These are phyloP conservation scores for Termitomyces titanicus DNA, from an alignment of 768 basidiomycete genomes.

Conservation along the genomic window DNA sequence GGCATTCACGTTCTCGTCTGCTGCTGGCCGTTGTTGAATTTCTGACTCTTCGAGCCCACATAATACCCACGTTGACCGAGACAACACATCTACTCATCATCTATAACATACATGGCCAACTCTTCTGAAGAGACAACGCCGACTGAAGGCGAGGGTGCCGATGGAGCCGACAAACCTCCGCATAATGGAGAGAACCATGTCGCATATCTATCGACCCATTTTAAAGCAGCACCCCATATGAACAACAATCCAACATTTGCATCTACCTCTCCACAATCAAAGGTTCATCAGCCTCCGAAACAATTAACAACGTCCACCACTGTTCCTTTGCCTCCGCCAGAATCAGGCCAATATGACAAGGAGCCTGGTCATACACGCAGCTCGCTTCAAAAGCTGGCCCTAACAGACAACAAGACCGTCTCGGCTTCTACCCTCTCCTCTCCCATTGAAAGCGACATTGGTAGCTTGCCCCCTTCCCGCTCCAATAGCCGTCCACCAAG, in stretches of 20 bases:
- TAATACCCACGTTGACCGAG: slow-evolving; percentile 12
- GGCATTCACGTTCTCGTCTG: slow-evolving; percentile 13
- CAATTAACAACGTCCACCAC: slow-evolving; percentile 10
- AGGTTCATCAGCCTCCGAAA: slow-evolving; percentile 5
- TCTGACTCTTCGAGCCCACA: slow-evolving; percentile 6
- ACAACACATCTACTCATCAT: slow-evolving; percentile 18
- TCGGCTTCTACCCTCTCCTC: slow-evolving; percentile 37
- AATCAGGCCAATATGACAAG: slow-evolving; percentile 44
- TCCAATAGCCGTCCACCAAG: slow-evolving; percentile 51
- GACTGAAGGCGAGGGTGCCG: slow-evolving; percentile 52
- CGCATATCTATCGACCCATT: slow-evolving; percentile 20
- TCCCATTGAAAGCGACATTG: slow-evolving; percentile 55
- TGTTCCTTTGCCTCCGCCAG: slow-evolving; percentile 51
- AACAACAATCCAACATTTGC: slow-evolving; percentile 17
- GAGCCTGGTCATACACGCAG: slow-evolving; percentile 46
- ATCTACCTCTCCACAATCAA: slow-evolving; percentile 7
- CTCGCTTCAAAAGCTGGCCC: slow-evolving; percentile 39
- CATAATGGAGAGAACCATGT: slow-evolving; percentile 23
- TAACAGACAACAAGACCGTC: slow-evolving; percentile 24
- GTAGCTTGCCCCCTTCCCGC: slow-evolving; percentile 57
- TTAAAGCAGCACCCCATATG: slow-evolving; percentile 21
- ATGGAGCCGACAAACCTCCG: slow-evolving; percentile 60
- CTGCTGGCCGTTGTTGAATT: slow-evolving; percentile 14
- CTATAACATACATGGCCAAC: slow-evolving; percentile 33
- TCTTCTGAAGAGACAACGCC: slow-evolving; percentile 48